Conservation (phyloP, 2,329 filamentous ascomycete species). For the Trichophyton equinum region DNA sequence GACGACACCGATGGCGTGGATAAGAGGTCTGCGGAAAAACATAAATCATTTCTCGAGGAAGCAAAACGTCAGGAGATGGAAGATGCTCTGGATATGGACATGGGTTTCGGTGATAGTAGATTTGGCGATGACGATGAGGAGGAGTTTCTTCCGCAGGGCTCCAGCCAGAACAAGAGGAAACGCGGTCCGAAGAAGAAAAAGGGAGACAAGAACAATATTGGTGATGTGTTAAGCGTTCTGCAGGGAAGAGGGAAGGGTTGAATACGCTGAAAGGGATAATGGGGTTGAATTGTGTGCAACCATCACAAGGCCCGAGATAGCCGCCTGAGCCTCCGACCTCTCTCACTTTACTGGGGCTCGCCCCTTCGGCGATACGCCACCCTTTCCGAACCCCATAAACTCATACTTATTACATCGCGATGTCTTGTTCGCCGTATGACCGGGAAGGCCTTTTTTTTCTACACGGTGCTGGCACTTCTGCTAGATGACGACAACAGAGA, state of each 20-base stretch:
- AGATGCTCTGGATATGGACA: slow-evolving; percentile 81
- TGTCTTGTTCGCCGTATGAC: too few species aligned
- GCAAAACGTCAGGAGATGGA: slow-evolving; percentile 49
- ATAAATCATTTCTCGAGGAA: slow-evolving; percentile 60
- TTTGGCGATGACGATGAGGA: slow-evolving; percentile 80
- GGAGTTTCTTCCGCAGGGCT: slow-evolving; percentile 43
- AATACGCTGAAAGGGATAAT: not conserved
- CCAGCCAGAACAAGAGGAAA: slow-evolving; percentile 34
- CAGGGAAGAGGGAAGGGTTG: slow-evolving; percentile 46
- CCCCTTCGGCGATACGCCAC: too few species aligned
- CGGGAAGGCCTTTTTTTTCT: too few species aligned
- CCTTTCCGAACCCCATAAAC: too few species aligned
- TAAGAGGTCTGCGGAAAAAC: slow-evolving; percentile 53
- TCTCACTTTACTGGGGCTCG: too few species aligned
- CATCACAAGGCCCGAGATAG: too few species aligned
- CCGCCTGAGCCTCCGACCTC: too few species aligned
- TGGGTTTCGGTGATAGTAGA: slow-evolving; percentile 82
- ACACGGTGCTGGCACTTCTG: too few species aligned
- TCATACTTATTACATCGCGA: too few species aligned
- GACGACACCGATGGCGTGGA: slow-evolving; percentile 39
- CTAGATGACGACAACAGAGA: too few species aligned
- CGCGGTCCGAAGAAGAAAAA: slow-evolving; percentile 44
- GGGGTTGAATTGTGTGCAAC: too few species aligned
- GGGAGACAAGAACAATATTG: slow-evolving; percentile 51
- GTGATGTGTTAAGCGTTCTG: slow-evolving; percentile 68